A percentile compares a stretch with the other conserved stretches of the same genome.
Conservation (phyloP, 176 grass and related monocot genomes). For the Otatea glauca region DNA sequence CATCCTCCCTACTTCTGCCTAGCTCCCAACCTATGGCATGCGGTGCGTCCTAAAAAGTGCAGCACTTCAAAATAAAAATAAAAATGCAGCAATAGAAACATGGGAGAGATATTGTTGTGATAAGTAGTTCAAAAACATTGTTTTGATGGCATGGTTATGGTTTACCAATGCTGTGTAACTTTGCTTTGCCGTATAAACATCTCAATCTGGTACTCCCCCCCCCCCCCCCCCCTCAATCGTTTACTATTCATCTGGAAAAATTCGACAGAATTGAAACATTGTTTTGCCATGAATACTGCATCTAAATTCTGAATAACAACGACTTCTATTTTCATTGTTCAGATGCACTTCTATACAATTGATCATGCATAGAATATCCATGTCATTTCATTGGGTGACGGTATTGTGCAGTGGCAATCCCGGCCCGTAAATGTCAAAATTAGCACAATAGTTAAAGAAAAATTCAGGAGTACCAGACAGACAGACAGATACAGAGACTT, state of each 20-base stretch:
- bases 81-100: neutral
- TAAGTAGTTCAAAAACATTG: neutral
- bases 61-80: no score
- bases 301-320: neutral
- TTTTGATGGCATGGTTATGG: neutral
- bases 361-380: neutral
- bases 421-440: neutral
- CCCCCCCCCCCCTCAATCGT: neutral
- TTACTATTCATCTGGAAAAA: neutral
- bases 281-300: neutral
- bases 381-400: constrained; percentile 4
- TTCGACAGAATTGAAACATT: neutral
- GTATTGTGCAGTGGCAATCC: neutral
- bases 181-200: neutral
- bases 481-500: neutral
- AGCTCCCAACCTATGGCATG: neutral
- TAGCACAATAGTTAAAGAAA: neutral
- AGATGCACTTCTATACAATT: neutral
- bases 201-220: neutral
- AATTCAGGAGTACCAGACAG: constrained; percentile 5
- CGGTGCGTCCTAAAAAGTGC: neutral
- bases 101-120: neutral
- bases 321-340: neutral
- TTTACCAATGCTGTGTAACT: neutral
- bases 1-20: constrained; percentile 5